Conservation (phyloP, 257 asterid species). For the Solanum tarapatanum region DNA sequence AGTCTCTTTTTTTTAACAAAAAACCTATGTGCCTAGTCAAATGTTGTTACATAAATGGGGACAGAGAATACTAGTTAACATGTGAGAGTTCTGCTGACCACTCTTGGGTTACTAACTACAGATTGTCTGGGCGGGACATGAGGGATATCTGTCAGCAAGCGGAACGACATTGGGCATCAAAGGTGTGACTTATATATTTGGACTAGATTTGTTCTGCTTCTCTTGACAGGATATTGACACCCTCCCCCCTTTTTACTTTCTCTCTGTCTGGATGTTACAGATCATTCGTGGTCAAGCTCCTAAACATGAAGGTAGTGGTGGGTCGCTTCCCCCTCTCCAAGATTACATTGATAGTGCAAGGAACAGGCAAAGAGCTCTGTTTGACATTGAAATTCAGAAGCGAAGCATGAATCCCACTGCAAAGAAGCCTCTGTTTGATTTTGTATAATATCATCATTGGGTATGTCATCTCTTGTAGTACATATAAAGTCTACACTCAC, state of each 20-base stretch:
- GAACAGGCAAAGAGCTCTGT: constrained; percentile 33
- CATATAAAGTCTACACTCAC: not conserved
- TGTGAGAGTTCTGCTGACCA: not conserved
- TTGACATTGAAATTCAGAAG: constrained; percentile 20
- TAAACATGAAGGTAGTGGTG: constrained; percentile 21
- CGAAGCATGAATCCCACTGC: constrained; percentile 24
- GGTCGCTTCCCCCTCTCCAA: constrained; percentile 53
- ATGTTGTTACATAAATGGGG: not conserved
- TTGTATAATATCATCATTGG: constrained; percentile 19
- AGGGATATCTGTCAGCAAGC: constrained; percentile 96
- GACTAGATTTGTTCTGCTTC: not conserved
- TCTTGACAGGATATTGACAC: not conserved
- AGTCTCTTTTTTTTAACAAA: not conserved
- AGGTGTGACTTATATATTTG: constrained; percentile 32
- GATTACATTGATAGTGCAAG: constrained; percentile 56
- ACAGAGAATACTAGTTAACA: not conserved
- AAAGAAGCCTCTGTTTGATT: constrained; percentile 58
- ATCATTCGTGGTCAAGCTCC: constrained; percentile 61
- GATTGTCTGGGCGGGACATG: constrained; percentile 92
- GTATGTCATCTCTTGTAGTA: not conserved
- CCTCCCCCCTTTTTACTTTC: not conserved
- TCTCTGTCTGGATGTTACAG: constrained; percentile 15
- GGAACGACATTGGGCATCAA: constrained; percentile 95
- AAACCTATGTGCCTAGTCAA: not conserved
- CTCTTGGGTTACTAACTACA: constrained; percentile 12